These are phyloP conservation scores for Neolentinus lepideus DNA, from an alignment of 1,284 basidiomycete species.

Conservation along the genomic window DNA sequence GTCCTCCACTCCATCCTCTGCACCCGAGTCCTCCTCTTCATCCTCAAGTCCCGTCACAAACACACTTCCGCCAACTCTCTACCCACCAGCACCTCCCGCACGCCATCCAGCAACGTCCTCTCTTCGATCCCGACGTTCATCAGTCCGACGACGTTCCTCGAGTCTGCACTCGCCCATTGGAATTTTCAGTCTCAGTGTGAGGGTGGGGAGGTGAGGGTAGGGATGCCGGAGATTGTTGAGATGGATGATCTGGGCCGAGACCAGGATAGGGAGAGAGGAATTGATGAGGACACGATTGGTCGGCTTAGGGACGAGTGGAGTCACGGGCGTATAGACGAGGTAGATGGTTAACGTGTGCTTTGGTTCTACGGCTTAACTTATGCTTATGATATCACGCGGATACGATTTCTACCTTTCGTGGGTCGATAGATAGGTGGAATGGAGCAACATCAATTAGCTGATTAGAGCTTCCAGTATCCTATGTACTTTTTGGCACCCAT, in stretches of 20 bases:
- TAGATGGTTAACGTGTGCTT: neutral
- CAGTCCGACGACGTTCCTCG: neutral
- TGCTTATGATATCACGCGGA: neutral
- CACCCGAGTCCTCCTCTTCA: conserved; percentile 32
- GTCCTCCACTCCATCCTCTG: conserved; percentile 35
- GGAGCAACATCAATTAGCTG: neutral
- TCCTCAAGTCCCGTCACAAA: conserved; percentile 17
- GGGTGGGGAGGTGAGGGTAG: neutral
- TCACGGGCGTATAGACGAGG: neutral
- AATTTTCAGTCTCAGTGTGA: neutral
- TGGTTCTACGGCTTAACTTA: neutral
- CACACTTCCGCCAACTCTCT: conserved; percentile 3
- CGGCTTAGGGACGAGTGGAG: neutral
- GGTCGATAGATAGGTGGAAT: too few species aligned
- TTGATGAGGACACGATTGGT: neutral
- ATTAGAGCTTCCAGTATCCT: neutral
- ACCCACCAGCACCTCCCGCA: neutral
- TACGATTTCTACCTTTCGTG: too few species aligned
- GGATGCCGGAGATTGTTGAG: neutral
- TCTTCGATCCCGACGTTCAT: neutral
- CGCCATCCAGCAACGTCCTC: neutral
- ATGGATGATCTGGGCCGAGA: neutral
- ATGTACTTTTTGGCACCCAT: neutral
- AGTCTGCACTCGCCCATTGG: neutral
- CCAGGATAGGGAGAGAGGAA: neutral